Conservation (phyloP, 345 rosid species). For the Kandelia obovata region DNA sequence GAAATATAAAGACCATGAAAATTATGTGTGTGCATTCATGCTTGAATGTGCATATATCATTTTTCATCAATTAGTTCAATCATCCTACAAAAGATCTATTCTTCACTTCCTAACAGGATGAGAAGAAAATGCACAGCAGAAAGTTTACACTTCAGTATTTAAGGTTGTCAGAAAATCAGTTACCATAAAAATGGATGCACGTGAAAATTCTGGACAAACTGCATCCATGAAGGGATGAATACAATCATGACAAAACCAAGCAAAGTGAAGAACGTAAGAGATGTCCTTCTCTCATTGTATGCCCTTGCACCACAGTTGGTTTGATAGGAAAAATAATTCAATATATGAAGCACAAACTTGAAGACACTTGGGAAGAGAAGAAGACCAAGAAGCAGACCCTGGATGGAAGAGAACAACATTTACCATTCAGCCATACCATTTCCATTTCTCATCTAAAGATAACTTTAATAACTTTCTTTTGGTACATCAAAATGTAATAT, state of each 20-base stretch:
- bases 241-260: constrained; percentile 43
- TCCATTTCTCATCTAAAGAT: constrained; percentile 4
- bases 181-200: constrained; percentile 86
- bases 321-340: constrained; percentile 22
- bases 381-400: constrained; percentile 84
- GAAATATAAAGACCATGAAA: no score
- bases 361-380: constrained; percentile 61
- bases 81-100: not conserved
- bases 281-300: constrained; percentile 40
- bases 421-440: constrained; percentile 14
- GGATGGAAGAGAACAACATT: constrained; percentile 24
- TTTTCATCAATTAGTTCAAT: not conserved
- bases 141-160: not conserved
- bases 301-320: constrained; percentile 27
- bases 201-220: constrained; percentile 66
- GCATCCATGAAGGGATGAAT: constrained; percentile 80
- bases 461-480: not conserved
- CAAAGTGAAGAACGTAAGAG: constrained; percentile 53
- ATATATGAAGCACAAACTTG: constrained; percentile 41
- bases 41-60: not conserved
- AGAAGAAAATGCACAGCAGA: no score
- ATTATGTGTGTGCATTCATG: not conserved
- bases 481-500: no score
- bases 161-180: constrained; percentile 3
- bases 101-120: no score